Percentiles rank a stretch among this genome's conserved stretches.
Evolutionary conservation across 148 eudicot genomes (phyloP).

Genomic region (Silene conica): DNA sequence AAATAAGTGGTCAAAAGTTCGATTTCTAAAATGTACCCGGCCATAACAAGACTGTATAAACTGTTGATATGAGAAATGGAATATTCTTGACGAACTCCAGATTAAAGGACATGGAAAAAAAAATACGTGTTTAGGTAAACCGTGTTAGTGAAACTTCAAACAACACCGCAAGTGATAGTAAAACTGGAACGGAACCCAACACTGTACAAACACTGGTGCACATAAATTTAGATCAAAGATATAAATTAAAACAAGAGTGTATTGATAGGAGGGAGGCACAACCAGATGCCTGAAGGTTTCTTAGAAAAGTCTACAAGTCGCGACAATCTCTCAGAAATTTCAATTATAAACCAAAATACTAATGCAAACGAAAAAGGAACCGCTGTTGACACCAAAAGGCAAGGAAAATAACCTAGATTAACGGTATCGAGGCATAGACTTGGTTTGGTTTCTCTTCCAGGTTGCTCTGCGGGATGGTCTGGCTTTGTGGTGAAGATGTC

Average conservation of each 20-base stretch:
- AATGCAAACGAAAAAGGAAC: slow-evolving; percentile 8
- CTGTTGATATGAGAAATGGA: too few species aligned
- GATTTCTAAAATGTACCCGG: too few species aligned
- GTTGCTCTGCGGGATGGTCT: slow-evolving; percentile 52
- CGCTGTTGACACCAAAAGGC: not conserved
- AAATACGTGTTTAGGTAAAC: too few species aligned
- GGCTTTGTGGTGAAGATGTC: slow-evolving; percentile 43
- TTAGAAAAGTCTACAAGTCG: slow-evolving; percentile 5
- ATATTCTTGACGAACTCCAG: too few species aligned
- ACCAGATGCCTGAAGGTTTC: not conserved
- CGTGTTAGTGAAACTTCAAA: too few species aligned
- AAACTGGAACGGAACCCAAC: too few species aligned
- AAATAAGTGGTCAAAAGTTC: too few species aligned
- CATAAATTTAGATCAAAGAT: not conserved
- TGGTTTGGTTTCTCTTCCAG: slow-evolving; percentile 57
- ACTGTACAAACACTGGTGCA: too few species aligned
- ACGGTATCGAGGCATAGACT: slow-evolving; percentile 33
- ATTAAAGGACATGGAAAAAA: too few species aligned
- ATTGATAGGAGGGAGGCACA: not conserved
- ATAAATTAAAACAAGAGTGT: not conserved
- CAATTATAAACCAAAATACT: slow-evolving; percentile 16
- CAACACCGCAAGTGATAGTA: too few species aligned
- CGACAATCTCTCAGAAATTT: slow-evolving; percentile 6
- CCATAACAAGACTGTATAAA: too few species aligned
- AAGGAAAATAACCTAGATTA: slow-evolving; percentile 18